A percentile compares a stretch with the other conserved stretches of the same genome.
These are phyloP conservation scores for Neofusicoccum sp. DNA, from an alignment of 2,329 filamentous ascomycete genomes.

Conservation along the genomic window DNA sequence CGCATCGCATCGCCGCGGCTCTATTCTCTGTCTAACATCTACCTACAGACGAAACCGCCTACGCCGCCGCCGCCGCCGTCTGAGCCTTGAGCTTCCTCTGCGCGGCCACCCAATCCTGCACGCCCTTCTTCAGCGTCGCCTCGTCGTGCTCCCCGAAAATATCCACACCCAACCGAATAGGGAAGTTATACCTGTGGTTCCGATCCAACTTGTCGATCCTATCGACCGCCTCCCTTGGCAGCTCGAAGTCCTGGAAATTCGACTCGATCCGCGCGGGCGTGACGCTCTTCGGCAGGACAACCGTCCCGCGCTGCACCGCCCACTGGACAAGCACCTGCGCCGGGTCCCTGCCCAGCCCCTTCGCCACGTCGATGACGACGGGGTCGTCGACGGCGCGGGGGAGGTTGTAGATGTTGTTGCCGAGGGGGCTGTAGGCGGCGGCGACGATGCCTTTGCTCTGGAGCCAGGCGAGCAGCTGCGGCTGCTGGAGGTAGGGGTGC, in stretches of 20 bases:
- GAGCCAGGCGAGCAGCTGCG: slow-evolving; percentile 56
- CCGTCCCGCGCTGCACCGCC: slow-evolving; percentile 76
- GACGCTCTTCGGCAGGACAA: slow-evolving; percentile 72
- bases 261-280: slow-evolving; percentile 29
- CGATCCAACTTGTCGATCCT: slow-evolving; percentile 37
- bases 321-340: slow-evolving; percentile 83
- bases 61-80: background rate
- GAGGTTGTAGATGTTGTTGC: slow-evolving; percentile 57
- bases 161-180: slow-evolving; percentile 17
- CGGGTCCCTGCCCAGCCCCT: slow-evolving; percentile 68
- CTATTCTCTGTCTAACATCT: background rate
- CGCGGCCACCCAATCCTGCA: slow-evolving; percentile 36
- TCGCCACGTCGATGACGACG: slow-evolving; percentile 64
- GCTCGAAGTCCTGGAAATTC: slow-evolving; percentile 35
- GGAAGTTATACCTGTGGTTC: slow-evolving; percentile 31
- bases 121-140: slow-evolving; percentile 26
- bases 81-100: slow-evolving; percentile 26
- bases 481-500: slow-evolving; percentile 66
- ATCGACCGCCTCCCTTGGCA: slow-evolving; percentile 30
- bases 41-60: background rate
- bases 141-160: slow-evolving; percentile 17
- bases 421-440: slow-evolving; percentile 50
- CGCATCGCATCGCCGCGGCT: too few relatives aligned
- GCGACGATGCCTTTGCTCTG: slow-evolving; percentile 49
- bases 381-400: slow-evolving; percentile 70